phyloP scores from a whole-genome alignment of 1,139 yeast species.

The Magnusiomyces paraingens region DNA sequence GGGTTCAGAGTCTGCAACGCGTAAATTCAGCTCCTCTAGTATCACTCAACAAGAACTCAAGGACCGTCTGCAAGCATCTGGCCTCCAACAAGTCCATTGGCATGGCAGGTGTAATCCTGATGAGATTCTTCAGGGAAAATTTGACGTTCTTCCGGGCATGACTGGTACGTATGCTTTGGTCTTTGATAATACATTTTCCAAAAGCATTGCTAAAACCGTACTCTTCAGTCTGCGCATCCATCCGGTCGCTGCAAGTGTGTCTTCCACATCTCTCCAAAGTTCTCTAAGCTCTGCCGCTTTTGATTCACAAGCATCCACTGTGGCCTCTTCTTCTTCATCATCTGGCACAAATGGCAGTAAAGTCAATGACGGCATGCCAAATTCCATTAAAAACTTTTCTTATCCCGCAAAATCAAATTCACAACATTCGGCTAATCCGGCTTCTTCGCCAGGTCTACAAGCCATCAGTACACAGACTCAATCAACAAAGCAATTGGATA shows the following conservation, averaged over 20 bases:
- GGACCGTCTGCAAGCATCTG: slow-evolving; percentile 31
- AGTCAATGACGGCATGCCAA: no score
- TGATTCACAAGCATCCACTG: no score
- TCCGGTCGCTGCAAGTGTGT: background rate
- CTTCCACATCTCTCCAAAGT: no score
- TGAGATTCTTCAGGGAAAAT: slow-evolving; percentile 45
- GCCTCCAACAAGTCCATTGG: slow-evolving; percentile 32
- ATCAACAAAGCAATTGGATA: no score
- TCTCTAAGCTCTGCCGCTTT: no score
- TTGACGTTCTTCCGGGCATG: slow-evolving; percentile 44
- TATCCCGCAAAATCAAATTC: no score
- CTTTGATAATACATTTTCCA: slow-evolving; percentile 87
- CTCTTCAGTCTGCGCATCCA: slow-evolving; percentile 49
- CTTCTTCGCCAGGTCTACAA: no score
- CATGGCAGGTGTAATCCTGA: slow-evolving; percentile 35
- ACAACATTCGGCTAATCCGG: no score
- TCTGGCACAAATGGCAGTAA: no score
- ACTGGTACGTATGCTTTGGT: slow-evolving; percentile 74
- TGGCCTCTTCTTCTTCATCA: no score
- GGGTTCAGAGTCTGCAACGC: slow-evolving; percentile 4
- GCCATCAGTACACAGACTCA: no score
- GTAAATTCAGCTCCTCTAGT: background rate
- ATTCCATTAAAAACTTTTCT: no score
- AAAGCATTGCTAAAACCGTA: slow-evolving; percentile 75
- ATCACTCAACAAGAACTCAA: slow-evolving; percentile 21